Evolutionary conservation across 1,139 yeast genomes (phyloP), one percentile per base, ranked within the genome.

Genomic region (Hansenula anomala): DNA sequence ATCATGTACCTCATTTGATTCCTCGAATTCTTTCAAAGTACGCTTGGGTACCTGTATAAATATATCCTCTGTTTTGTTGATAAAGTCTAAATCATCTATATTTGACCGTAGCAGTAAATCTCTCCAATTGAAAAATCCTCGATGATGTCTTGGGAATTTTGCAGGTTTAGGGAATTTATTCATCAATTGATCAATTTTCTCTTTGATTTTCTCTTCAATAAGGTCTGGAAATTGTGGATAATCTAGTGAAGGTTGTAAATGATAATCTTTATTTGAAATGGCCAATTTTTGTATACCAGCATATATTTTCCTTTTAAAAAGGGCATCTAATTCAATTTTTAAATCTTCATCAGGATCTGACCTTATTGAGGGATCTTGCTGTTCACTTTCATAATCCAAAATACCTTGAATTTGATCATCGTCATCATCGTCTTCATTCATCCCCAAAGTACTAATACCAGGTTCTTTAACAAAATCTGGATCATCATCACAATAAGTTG

Each of bases 261-360:
- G 9, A 26, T 13, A n/a, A 3, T 14, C 28, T 5, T 26, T 4
- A n/a, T 7, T 14, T 13, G 28, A 16, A n/a, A n/a, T 13, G 4
- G 12, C 3, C 20, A 20, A 26, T 26, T n/a, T 26, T 26, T 26
- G 15, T n/a, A n/a, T n/a, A n/a, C n/a, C n/a, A 16, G 45, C 34
- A 16, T 50, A 48, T 0, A 75, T 56, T 25, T 57, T 63, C 6
- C 59, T 45, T 37, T 67, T 67, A 22, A 71, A 55, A 3, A 64
- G 30, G 1, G 75, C 60, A 26, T 65, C 64, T 23, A 77, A 43
- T 44, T 70, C 74, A 30, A 65, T 52, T 18, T 60, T 49, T n/a
- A 74, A 44, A n/a, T 57, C 58, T 4, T 59, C 56, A 25, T 54
- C 55, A 16, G 71, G 60, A 43, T 67, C 66, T 4, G 61, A 48